Evolutionary conservation across 768 basidiomycete genomes (phyloP).

Genomic region (Sutorius australiensis): DNA sequence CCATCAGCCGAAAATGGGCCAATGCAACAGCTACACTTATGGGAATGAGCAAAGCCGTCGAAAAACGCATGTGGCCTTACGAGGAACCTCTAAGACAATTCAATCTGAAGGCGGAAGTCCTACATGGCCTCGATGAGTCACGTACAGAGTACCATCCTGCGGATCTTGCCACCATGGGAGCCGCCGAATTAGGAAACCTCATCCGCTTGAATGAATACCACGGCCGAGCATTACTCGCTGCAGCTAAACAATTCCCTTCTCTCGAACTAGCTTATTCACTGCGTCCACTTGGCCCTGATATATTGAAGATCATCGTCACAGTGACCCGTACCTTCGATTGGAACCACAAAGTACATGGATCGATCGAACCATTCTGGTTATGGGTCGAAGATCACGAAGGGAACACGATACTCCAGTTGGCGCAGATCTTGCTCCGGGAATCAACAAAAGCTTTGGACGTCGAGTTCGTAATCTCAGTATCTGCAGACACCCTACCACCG

Average conservation of each 20-base stretch:
- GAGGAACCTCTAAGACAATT: conserved; percentile 88
- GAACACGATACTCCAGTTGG: conserved; percentile 76
- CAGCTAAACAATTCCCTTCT: conserved; percentile 83
- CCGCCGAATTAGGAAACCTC: conserved; percentile 69
- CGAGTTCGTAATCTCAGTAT: conserved; percentile 80
- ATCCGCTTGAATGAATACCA: conserved; percentile 85
- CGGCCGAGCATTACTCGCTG: conserved; percentile 71
- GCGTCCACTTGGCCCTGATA: conserved; percentile 78
- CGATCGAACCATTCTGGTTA: conserved; percentile 85
- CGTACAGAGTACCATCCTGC: conserved; percentile 75
- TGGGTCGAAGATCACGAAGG: conserved; percentile 90
- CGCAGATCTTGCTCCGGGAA: conserved; percentile 68
- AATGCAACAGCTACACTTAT: conserved; percentile 73
- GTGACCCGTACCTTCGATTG: conserved; percentile 74
- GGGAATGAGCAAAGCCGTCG: conserved; percentile 89
- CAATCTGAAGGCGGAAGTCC: conserved; percentile 67
- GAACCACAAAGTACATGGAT: conserved; percentile 71
- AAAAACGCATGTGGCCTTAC: conserved; percentile 92
- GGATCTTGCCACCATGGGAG: conserved; percentile 65
- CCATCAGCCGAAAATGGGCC: conserved; percentile 90
- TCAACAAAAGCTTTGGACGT: conserved; percentile 55
- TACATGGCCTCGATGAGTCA: conserved; percentile 75
- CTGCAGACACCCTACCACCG: conserved; percentile 52
- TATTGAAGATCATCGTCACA: conserved; percentile 70
- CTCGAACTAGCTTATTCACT: conserved; percentile 62